phyloP scores from a whole-genome alignment of 805 yeast species.

The Blastobotrys mokoenaii region DNA sequence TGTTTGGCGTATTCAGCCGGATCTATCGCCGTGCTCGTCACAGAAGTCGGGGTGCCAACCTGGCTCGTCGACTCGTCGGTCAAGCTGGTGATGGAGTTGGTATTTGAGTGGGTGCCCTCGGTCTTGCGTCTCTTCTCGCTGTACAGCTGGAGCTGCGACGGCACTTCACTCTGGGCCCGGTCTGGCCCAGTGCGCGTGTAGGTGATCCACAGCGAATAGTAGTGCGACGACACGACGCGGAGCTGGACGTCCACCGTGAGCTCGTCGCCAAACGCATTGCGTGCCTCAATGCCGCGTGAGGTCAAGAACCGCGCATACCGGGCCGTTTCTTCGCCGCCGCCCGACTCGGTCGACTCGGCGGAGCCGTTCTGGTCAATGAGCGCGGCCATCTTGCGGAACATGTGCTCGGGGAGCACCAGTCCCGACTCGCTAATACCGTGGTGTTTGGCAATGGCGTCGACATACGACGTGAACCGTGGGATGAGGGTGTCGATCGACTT shows the following conservation, averaged over 20 bases:
- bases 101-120: conserved; percentile 11
- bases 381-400: conserved; percentile 51
- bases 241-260: conserved; percentile 73
- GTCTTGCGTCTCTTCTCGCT: conserved; percentile 2
- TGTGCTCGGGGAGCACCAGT: conserved; percentile 82
- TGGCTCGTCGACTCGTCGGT: background rate
- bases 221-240: conserved; percentile 52
- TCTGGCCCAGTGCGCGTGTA: conserved; percentile 47
- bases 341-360: background rate
- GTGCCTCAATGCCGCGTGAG: conserved; percentile 46
- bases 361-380: background rate
- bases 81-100: background rate
- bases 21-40: background rate
- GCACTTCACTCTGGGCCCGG: conserved; percentile 29
- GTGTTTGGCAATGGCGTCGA: conserved; percentile 21
- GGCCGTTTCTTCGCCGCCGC: conserved; percentile 8
- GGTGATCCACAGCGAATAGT: conserved; percentile 75
- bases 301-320: conserved; percentile 38
- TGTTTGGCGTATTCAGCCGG: background rate
- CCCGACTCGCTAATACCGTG: conserved; percentile 39
- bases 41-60: background rate
- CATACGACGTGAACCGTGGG: conserved; percentile 49
- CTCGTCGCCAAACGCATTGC: conserved; percentile 58
- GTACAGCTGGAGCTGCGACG: conserved; percentile 49
- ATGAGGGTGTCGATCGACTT: conserved; percentile 48